A percentile compares a stretch with the other conserved stretches of the same genome.
Conservation (phyloP, 352 stramenopile genomes). For the Phytophthora nicotianae region DNA sequence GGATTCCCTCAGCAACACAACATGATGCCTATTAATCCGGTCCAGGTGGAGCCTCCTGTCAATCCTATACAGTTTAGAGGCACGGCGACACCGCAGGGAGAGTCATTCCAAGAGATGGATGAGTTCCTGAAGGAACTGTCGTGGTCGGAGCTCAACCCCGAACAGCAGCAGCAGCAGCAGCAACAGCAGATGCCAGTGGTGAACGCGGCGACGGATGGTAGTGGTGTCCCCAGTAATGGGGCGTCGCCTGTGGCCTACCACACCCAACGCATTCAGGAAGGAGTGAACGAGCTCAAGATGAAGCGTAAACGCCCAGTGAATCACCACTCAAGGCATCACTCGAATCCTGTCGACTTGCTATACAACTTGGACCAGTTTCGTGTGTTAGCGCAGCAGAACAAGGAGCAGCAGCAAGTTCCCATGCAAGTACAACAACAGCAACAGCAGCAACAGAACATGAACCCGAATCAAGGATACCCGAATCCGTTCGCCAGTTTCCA, state of each 20-base stretch:
- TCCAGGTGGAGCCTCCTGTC: conserved; percentile 28
- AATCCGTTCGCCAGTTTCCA: conserved; percentile 44
- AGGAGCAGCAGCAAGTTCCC: conserved; percentile 46
- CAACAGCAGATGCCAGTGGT: conserved; percentile 10
- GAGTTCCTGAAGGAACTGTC: conserved; percentile 55
- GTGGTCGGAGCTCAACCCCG: conserved; percentile 42
- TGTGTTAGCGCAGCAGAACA: conserved; percentile 63
- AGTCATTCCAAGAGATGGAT: conserved; percentile 61
- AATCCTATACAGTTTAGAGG: conserved; percentile 35
- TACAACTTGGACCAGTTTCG: conserved; percentile 82
- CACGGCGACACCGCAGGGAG: conserved; percentile 12
- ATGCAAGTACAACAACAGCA: conserved; percentile 27
- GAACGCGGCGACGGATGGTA: conserved; percentile 20
- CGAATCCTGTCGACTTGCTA: conserved; percentile 78
- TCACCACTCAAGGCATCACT: conserved; percentile 69
- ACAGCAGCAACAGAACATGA: conserved; percentile 44
- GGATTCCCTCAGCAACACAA: conserved; percentile 30
- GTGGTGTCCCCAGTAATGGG: conserved; percentile 10
- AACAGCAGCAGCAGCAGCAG: conserved; percentile 25
- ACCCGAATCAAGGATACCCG: conserved; percentile 33
- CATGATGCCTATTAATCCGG: conserved; percentile 38
- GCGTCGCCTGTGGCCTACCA: conserved; percentile 50
- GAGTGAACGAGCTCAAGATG: conserved; percentile 78
- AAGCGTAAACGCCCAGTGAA: conserved; percentile 70
- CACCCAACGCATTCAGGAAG: conserved; percentile 68